phyloP scores from a whole-genome alignment of 768 basidiomycete genomes.

The Mycena floridula region DNA sequence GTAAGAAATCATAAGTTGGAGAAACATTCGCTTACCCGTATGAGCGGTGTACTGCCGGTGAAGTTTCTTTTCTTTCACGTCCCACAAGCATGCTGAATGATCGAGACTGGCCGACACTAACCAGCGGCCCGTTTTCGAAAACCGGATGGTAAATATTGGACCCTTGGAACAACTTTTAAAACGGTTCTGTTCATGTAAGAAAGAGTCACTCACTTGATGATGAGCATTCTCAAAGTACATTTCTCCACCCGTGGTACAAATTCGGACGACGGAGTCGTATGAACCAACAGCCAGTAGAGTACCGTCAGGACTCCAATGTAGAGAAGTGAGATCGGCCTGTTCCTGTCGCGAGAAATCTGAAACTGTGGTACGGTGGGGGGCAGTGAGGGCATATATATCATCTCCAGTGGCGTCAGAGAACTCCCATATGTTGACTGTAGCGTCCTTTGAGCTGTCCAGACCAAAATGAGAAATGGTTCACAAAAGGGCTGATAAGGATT shows the following conservation, averaged over 20 bases:
- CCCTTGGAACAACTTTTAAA: conserved; percentile 56
- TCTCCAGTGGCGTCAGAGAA: conserved; percentile 32
- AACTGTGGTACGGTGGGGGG: conserved; percentile 35
- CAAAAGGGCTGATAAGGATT: too few species aligned
- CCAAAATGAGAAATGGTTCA: too few species aligned
- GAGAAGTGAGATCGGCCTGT: conserved; percentile 61
- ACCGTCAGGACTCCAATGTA: conserved; percentile 76
- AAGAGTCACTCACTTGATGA: conserved; percentile 47
- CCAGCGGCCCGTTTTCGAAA: conserved; percentile 70
- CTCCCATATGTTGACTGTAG: conserved; percentile 69
- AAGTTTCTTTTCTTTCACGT: conserved; percentile 55
- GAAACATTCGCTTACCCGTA: conserved; percentile 37
- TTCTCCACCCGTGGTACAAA: conserved; percentile 57
- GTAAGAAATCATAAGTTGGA: not conserved
- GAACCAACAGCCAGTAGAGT: conserved; percentile 72
- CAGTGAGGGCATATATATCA: conserved; percentile 23
- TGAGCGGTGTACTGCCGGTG: conserved; percentile 62
- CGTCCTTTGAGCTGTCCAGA: conserved; percentile 62
- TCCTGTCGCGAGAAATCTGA: conserved; percentile 41
- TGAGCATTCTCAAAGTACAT: conserved; percentile 55
- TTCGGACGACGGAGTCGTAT: conserved; percentile 65
- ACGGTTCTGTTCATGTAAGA: conserved; percentile 8
- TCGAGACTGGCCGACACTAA: conserved; percentile 75
- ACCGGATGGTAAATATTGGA: conserved; percentile 74
- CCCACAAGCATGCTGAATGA: conserved; percentile 74